Evolutionary conservation across 768 basidiomycete species (phyloP).

Genomic region (Suillus bovinus): DNA sequence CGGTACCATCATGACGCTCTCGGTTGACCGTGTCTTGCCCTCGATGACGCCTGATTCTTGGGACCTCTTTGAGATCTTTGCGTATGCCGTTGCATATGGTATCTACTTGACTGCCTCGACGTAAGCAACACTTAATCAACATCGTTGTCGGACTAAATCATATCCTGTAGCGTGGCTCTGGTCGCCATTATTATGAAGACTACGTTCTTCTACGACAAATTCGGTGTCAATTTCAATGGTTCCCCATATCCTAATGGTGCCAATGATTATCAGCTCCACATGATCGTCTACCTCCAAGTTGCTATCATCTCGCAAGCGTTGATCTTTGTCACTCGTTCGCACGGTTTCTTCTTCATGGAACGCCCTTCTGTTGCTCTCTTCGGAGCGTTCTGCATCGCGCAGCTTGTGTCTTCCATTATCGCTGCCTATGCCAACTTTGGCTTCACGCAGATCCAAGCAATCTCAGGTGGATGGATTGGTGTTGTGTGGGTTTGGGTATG

Average conservation of each 20-base stretch:
- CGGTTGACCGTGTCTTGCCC: slow-evolving; percentile 93
- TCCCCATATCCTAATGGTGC: slow-evolving; percentile 22
- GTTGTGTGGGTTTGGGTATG: slow-evolving; percentile 96
- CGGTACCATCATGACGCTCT: slow-evolving; percentile 98
- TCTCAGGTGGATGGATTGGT: slow-evolving; percentile 96
- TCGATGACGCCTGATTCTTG: slow-evolving; percentile 92
- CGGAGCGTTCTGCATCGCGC: slow-evolving; percentile 89
- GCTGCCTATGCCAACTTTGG: slow-evolving; percentile 93
- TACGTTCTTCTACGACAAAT: slow-evolving; percentile 85
- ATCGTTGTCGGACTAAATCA: slow-evolving; percentile 12
- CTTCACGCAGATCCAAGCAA: slow-evolving; percentile 79
- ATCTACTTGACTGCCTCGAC: slow-evolving; percentile 91
- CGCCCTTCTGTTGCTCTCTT: slow-evolving; percentile 88
- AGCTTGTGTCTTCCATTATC: slow-evolving; percentile 94
- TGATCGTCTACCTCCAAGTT: slow-evolving; percentile 93
- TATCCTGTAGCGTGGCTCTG: slow-evolving; percentile 59
- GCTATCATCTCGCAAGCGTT: slow-evolving; percentile 99
- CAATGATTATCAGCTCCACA: slow-evolving; percentile 80
- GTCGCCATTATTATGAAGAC: slow-evolving; percentile 86
- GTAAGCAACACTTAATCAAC: slow-evolving; percentile 45
- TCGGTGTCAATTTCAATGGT: slow-evolving; percentile 63
- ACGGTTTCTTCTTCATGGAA: slow-evolving; percentile 97
- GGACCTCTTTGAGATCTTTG: slow-evolving; percentile 96
- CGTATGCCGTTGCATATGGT: slow-evolving; percentile 94
- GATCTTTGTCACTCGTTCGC: slow-evolving; percentile 94